These are phyloP conservation scores for Ulvella scutata DNA, from an alignment of 139 green algal species.

Conservation along the genomic window DNA sequence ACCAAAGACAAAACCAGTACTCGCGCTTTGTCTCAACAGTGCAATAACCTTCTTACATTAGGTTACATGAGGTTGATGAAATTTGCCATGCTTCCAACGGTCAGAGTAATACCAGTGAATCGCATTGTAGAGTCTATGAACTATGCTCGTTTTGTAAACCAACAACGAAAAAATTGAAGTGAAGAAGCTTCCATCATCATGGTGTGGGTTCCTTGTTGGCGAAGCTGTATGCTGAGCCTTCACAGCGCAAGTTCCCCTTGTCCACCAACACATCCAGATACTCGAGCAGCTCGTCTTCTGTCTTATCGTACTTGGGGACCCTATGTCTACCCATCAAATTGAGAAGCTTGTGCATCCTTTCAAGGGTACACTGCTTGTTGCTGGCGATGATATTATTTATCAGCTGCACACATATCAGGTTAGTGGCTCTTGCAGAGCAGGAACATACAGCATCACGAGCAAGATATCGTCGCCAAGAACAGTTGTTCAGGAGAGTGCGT, in stretches of 20 bases:
- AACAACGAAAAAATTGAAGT: no score
- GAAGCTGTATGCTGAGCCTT: background rate
- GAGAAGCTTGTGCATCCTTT: constrained; percentile 88
- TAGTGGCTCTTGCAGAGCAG: constrained; percentile 6
- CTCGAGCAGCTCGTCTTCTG: background rate
- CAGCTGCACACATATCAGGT: constrained; percentile 8
- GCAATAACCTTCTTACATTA: no score
- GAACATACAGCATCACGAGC: background rate
- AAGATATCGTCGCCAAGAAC: background rate
- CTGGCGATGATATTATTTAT: constrained; percentile 72
- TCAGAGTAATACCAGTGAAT: no score
- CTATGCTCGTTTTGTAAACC: no score
- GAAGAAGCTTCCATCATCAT: background rate
- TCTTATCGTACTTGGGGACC: constrained; percentile 64
- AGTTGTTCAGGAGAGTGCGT: background rate
- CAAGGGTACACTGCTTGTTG: constrained; percentile 77
- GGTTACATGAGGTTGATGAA: no score
- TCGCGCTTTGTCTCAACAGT: no score
- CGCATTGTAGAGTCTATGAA: no score
- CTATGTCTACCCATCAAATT: constrained; percentile 75
- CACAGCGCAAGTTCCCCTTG: background rate
- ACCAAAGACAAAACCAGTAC: no score
- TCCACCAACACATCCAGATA: background rate
- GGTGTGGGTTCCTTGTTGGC: background rate
- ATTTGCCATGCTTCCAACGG: no score